Evolutionary conservation across 192 early-diverging fungal species (phyloP), one percentile per base, ranked within the genome.

Genomic region (Coemansia aciculifera): DNA sequence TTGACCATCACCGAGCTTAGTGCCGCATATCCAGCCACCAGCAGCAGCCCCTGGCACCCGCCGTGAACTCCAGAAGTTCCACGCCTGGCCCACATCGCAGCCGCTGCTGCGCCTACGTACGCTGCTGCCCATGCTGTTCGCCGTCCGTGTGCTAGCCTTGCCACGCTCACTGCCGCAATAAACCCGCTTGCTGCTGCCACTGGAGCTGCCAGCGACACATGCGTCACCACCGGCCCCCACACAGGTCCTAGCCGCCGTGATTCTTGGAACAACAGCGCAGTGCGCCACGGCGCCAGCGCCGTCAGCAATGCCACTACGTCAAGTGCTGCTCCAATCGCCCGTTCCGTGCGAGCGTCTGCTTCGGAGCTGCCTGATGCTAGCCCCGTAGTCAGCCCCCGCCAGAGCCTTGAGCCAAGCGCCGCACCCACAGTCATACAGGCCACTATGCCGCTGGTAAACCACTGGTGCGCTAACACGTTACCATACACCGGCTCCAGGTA

Each of bases 401-500:
- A 56, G 52, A 17, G 52, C 31, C 52, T 31, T 32, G 48, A 11
- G 1, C 73, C 81, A 2, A 75, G 15, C 34, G 79, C 40, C 19
- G 74, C 85, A n/a, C 88, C 90, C 2, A 86, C 67, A 36, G 70
- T 60, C 19, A 82, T 65, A 17, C 77, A 78, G 15, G 56, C 34
- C 17, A 84, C 61, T 7, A 79, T 51, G n/a, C 63, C 74, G 37
- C 83, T 74, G 12, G 70, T 29, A 59, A 87, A 89, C 48, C 78
- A 64, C 9, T 83, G 49, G 54, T 78, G 64, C 7, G 89, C 73
- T 61, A 91, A 85, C 19, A 91, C 85, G 71, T 87, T 89, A 34
- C 90, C 88, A 52, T 90, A 91, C 27, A 90, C 54, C 1, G 90
- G 89, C 61, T 91, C 90, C 66, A 90, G 65, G 72, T 86, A 86